Conservation (phyloP, 169 alveolate genomes). For the Plasmodium vivax region DNA sequence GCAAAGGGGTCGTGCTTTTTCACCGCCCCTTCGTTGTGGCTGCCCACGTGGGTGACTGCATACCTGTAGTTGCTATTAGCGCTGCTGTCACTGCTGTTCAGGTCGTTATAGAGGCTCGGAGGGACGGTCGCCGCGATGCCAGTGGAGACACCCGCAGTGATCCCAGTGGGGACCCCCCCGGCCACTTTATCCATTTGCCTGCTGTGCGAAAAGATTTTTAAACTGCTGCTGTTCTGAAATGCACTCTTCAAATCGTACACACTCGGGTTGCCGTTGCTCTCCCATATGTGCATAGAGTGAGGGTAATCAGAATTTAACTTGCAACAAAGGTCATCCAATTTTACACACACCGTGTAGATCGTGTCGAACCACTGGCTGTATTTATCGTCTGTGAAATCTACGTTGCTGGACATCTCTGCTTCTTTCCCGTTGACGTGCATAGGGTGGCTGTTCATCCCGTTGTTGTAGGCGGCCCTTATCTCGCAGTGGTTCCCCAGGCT, state of each 20-base stretch:
- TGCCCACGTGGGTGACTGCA: neutral
- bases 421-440: neutral
- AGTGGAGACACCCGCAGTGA: too few relatives aligned
- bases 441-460: neutral
- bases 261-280: conserved; percentile 18
- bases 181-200: conserved; percentile 1
- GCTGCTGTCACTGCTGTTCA: neutral
- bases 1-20: neutral
- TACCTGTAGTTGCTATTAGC: neutral
- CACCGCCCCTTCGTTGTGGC: neutral
- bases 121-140: neutral
- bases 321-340: conserved; percentile 78
- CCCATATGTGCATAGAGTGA: conserved; percentile 79
- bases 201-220: neutral
- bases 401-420: neutral
- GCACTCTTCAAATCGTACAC: conserved; percentile 3
- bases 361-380: conserved; percentile 81
- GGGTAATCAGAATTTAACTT: conserved; percentile 73
- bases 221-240: conserved; percentile 17
- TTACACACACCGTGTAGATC: conserved; percentile 76
- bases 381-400: neutral
- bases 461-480: neutral
- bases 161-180: too few relatives aligned
- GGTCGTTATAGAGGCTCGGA: neutral
- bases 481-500: neutral